Conservation (phyloP, 768 basidiomycete species). For the Lepiota brunneoincarnata region DNA sequence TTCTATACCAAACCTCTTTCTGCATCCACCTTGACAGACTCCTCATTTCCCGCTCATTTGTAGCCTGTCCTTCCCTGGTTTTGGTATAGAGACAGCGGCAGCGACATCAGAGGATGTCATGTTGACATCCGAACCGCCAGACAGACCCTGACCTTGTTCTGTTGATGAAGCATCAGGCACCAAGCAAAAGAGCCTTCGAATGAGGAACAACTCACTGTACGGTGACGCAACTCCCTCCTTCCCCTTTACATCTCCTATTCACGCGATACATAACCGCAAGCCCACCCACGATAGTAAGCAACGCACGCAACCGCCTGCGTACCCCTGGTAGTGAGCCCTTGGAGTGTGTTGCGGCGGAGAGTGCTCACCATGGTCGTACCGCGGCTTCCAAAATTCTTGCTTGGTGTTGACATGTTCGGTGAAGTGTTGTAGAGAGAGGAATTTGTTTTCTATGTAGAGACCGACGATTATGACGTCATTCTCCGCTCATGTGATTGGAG, state of each 20-base stretch:
- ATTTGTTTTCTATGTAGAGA: no score
- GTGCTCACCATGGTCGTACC: constrained; percentile 15
- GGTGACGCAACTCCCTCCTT: constrained; percentile 31
- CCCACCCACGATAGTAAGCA: constrained; percentile 21
- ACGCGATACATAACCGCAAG: constrained; percentile 31
- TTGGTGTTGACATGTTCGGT: neutral
- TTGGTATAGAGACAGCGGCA: constrained; percentile 34
- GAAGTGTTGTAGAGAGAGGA: neutral
- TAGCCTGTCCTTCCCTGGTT: constrained; percentile 23
- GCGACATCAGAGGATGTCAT: constrained; percentile 39
- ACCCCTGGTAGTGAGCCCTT: no score
- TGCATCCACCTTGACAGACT: no score
- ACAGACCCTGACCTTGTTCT: constrained; percentile 19
- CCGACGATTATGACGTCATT: no score
- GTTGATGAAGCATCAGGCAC: constrained; percentile 4
- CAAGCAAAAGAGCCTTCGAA: neutral
- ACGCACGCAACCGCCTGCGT: constrained; percentile 29
- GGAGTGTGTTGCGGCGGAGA: no score
- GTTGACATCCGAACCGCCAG: constrained; percentile 26
- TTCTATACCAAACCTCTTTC: no score
- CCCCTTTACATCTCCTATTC: constrained; percentile 28
- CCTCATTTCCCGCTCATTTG: neutral
- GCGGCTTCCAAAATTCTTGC: constrained; percentile 8
- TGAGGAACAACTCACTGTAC: constrained; percentile 24
- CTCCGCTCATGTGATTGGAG: no score